Conservation (phyloP, 2,329 filamentous ascomycete genomes). For the Zymoseptoria tritici region DNA sequence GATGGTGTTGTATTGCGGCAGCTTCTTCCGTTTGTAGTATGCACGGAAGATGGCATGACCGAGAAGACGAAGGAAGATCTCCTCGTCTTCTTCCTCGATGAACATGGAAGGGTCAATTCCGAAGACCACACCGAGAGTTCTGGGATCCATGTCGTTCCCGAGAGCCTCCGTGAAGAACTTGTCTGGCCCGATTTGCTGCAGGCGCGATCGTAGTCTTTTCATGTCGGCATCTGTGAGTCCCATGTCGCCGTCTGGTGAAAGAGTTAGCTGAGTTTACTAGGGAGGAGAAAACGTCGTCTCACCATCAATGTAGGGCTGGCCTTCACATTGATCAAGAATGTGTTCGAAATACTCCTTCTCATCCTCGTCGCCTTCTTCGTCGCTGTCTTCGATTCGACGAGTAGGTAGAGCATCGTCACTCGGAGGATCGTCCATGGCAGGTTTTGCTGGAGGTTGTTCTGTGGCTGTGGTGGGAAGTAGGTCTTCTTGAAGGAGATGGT, state of each 20-base stretch:
- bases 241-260: constrained; percentile 9
- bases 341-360: constrained; percentile 8
- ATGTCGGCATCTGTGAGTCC: constrained; percentile 8
- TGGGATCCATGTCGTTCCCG: constrained; percentile 62
- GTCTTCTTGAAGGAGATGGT: neutral
- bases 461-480: neutral
- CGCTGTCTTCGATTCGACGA: constrained; percentile 1
- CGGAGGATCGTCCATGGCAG: neutral
- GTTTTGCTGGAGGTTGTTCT: neutral
- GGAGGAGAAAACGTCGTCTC: neutral
- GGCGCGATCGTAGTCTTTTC: constrained; percentile 18
- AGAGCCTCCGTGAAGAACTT: constrained; percentile 70
- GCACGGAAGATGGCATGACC: constrained; percentile 73
- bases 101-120: constrained; percentile 60
- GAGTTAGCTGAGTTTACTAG: constrained; percentile 3
- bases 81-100: constrained; percentile 52
- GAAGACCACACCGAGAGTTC: constrained; percentile 82
- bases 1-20: constrained; percentile 72
- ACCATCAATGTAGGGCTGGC: constrained; percentile 2
- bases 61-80: constrained; percentile 62
- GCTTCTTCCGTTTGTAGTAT: constrained; percentile 71
- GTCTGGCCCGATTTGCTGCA: constrained; percentile 69
- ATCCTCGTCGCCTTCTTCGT: constrained; percentile 5
- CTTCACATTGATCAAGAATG: constrained; percentile 7
- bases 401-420: neutral